phyloP scores from a whole-genome alignment of 2,329 filamentous ascomycete species.

The Stagonosporopsis chrysanthemi region DNA sequence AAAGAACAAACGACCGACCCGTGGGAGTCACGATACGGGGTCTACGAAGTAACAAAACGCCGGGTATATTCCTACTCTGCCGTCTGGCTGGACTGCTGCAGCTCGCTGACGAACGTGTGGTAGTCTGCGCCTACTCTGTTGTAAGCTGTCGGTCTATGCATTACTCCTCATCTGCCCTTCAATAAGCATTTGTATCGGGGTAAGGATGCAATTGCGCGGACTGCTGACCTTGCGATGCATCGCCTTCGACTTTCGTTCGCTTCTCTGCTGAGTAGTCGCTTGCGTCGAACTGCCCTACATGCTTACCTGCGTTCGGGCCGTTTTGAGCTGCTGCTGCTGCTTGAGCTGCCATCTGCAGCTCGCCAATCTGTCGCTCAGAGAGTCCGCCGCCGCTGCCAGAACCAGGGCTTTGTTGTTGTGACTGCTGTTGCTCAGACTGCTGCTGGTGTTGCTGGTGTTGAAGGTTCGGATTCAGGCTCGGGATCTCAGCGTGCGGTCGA shows the following conservation, averaged over 20 bases:
- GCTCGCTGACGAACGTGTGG: constrained; percentile 29
- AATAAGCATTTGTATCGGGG: constrained; percentile 43
- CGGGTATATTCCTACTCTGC: constrained; percentile 20
- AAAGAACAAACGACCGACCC: background rate
- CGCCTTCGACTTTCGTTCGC: constrained; percentile 45
- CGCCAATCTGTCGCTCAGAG: constrained; percentile 49
- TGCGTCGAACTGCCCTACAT: constrained; percentile 43
- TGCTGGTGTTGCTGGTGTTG: constrained; percentile 24
- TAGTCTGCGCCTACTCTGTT: constrained; percentile 29
- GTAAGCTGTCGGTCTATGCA: constrained; percentile 31
- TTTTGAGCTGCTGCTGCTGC: constrained; percentile 46
- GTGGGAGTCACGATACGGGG: background rate
- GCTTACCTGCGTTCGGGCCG: constrained; percentile 44
- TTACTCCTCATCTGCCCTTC: constrained; percentile 36
- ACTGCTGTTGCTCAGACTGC: constrained; percentile 32
- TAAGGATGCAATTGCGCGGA: constrained; percentile 29
- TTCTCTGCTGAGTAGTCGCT: constrained; percentile 44
- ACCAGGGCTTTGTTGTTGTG: constrained; percentile 31
- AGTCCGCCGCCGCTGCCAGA: constrained; percentile 44
- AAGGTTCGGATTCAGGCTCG: constrained; percentile 29
- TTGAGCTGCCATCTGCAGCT: constrained; percentile 50
- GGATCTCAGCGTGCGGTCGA: constrained; percentile 55
- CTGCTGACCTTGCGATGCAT: constrained; percentile 45
- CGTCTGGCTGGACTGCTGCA: constrained; percentile 28
- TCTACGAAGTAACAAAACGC: constrained; percentile 8